Evolutionary conservation across 2,329 filamentous ascomycete genomes (phyloP).

Genomic region (Neurospora crassa): DNA sequence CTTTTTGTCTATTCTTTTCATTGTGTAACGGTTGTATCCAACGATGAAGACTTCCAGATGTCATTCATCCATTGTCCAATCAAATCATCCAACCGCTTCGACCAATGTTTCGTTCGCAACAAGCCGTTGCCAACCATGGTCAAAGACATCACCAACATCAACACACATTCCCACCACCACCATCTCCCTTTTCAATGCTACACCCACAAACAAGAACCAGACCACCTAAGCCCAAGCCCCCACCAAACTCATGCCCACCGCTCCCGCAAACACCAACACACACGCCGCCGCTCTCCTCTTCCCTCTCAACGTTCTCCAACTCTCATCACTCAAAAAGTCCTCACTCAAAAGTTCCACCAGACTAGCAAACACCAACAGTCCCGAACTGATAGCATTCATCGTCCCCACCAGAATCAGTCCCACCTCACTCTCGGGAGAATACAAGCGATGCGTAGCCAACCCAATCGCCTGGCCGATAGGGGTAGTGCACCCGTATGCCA

Average conservation of each 20-base stretch:
- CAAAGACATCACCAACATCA: background rate
- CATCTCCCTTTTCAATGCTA: background rate
- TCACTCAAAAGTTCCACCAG: constrained; percentile 77
- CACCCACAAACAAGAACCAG: background rate
- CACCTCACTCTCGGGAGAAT: constrained; percentile 66
- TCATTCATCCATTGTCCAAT: background rate
- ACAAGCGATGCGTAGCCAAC: constrained; percentile 65
- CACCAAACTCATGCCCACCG: constrained; percentile 60
- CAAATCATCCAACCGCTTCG: background rate
- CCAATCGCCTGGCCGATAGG: constrained; percentile 79
- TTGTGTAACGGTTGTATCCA: background rate
- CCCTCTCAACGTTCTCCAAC: constrained; percentile 56
- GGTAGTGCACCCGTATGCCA: constrained; percentile 58
- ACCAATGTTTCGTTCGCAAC: background rate
- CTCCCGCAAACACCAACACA: constrained; percentile 52
- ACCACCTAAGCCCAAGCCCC: constrained; percentile 56
- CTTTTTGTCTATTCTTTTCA: background rate
- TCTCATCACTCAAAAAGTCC: constrained; percentile 74
- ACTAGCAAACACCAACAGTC: constrained; percentile 71
- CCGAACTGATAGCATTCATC: constrained; percentile 78
- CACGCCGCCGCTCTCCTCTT: constrained; percentile 53
- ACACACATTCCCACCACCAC: background rate
- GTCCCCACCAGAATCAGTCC: constrained; percentile 75
- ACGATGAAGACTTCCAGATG: background rate
- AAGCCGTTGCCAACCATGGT: background rate